These are phyloP conservation scores for Suillus subalutaceus DNA, from an alignment of 768 basidiomycete species.

Conservation along the genomic window DNA sequence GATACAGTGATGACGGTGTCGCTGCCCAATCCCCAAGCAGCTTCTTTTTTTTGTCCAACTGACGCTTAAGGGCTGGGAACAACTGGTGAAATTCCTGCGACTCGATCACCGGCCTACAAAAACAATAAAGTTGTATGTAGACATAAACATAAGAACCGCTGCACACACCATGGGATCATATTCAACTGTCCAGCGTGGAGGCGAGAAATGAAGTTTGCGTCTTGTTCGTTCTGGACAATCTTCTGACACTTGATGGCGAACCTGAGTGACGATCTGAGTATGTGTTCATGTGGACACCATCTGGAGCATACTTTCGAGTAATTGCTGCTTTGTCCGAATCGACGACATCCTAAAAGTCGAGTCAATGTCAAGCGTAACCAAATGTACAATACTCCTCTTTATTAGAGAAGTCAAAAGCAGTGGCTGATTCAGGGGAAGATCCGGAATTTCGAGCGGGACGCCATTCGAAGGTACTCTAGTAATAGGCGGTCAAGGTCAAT, in stretches of 20 bases:
- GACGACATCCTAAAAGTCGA: constrained; percentile 54
- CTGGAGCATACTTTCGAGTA: constrained; percentile 50
- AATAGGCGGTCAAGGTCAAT: constrained; percentile 43
- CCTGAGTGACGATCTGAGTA: constrained; percentile 29
- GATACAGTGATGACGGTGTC: constrained; percentile 90
- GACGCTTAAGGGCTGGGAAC: constrained; percentile 50
- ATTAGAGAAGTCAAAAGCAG: constrained; percentile 48
- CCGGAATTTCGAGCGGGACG: constrained; percentile 38
- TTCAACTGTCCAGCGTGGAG: constrained; percentile 57
- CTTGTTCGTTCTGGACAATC: constrained; percentile 64
- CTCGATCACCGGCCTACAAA: constrained; percentile 55
- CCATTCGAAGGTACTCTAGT: constrained; percentile 58
- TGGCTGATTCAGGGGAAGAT: constrained; percentile 22
- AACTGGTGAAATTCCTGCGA: constrained; percentile 60
- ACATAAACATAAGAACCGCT: too few species aligned
- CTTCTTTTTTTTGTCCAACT: constrained; percentile 50
- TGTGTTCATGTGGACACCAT: constrained; percentile 23
- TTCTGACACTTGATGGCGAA: constrained; percentile 60
- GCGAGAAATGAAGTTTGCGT: constrained; percentile 61
- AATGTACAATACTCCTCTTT: constrained; percentile 43
- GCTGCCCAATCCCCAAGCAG: constrained; percentile 87
- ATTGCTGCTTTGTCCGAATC: constrained; percentile 65
- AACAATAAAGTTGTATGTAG: background rate
- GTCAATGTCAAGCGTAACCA: constrained; percentile 42
- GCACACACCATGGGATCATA: constrained; percentile 59